phyloP scores from a whole-genome alignment of 1,284 basidiomycete genomes.

The Ceratobasidium sp. region DNA sequence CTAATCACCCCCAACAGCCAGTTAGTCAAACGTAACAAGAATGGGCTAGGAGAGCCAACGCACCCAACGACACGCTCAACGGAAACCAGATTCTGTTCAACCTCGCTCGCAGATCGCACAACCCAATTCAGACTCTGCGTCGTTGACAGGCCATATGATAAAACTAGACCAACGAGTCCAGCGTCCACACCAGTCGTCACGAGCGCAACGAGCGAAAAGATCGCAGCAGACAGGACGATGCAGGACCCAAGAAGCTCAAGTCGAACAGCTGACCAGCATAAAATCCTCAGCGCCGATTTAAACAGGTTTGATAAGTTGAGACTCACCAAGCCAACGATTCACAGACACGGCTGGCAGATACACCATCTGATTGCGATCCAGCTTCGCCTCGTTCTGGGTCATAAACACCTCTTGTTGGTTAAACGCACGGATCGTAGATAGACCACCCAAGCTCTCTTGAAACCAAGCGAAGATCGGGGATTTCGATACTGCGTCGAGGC shows the following conservation, averaged over 20 bases:
- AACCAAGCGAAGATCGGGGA: slow-evolving; percentile 86
- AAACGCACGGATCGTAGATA: slow-evolving; percentile 88
- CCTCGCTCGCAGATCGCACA: slow-evolving; percentile 89
- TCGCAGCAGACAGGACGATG: slow-evolving; percentile 81
- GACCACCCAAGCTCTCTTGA: slow-evolving; percentile 74
- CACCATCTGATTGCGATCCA: slow-evolving; percentile 86
- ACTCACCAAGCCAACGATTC: slow-evolving; percentile 79
- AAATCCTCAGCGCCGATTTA: neutral
- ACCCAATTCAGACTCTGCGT: slow-evolving; percentile 89
- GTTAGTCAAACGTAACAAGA: neutral
- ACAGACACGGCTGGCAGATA: slow-evolving; percentile 77
- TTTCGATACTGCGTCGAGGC: slow-evolving; percentile 88
- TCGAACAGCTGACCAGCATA: slow-evolving; percentile 48
- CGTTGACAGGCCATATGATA: slow-evolving; percentile 86
- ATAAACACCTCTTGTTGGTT: slow-evolving; percentile 78
- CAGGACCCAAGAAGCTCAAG: slow-evolving; percentile 63
- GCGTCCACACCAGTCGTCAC: slow-evolving; percentile 79
- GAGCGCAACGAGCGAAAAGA: slow-evolving; percentile 75
- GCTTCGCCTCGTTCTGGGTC: slow-evolving; percentile 77
- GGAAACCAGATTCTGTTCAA: slow-evolving; percentile 94
- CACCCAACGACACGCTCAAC: slow-evolving; percentile 70
- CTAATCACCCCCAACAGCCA: slow-evolving; percentile 56
- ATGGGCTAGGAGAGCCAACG: neutral
- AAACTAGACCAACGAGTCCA: slow-evolving; percentile 89
- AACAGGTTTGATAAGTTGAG: slow-evolving; percentile 59